phyloP scores from a whole-genome alignment of 176 grass and related monocot species.

The Ensete glaucum region DNA sequence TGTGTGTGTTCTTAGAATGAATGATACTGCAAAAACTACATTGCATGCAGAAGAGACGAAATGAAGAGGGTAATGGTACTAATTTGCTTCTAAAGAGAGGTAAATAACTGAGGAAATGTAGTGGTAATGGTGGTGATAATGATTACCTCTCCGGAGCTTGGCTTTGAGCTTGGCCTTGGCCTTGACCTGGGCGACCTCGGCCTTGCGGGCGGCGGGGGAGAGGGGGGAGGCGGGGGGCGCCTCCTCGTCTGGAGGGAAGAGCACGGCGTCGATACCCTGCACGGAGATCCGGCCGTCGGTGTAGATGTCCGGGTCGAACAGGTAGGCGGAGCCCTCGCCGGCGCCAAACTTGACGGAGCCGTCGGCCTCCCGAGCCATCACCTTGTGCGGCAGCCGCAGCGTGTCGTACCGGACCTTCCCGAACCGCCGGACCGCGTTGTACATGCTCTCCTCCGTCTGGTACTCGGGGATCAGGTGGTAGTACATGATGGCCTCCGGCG shows the following conservation, averaged over 20 bases:
- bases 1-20: too few species aligned
- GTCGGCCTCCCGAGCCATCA: constrained; percentile 62
- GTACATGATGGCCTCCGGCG: constrained; percentile 71
- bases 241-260: constrained; percentile 46
- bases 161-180: constrained; percentile 31
- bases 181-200: constrained; percentile 33
- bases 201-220: constrained; percentile 29
- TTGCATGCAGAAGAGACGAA: too few species aligned
- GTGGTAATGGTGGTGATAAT: too few species aligned
- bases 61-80: background rate
- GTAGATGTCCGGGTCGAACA: constrained; percentile 82
- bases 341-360: constrained; percentile 76
- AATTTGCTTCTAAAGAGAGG: background rate
- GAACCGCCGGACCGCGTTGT: constrained; percentile 63
- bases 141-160: constrained; percentile 65
- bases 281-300: constrained; percentile 75
- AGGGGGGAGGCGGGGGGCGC: background rate
- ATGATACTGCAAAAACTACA: too few species aligned
- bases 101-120: background rate
- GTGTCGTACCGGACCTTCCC: constrained; percentile 62
- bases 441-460: constrained; percentile 90
- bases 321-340: constrained; percentile 54
- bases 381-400: constrained; percentile 59
- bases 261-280: constrained; percentile 68
- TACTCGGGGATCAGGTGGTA: constrained; percentile 81